These are phyloP conservation scores for Ceratocystis diversiconidia DNA, from an alignment of 2,329 filamentous ascomycete genomes.

Conservation along the genomic window DNA sequence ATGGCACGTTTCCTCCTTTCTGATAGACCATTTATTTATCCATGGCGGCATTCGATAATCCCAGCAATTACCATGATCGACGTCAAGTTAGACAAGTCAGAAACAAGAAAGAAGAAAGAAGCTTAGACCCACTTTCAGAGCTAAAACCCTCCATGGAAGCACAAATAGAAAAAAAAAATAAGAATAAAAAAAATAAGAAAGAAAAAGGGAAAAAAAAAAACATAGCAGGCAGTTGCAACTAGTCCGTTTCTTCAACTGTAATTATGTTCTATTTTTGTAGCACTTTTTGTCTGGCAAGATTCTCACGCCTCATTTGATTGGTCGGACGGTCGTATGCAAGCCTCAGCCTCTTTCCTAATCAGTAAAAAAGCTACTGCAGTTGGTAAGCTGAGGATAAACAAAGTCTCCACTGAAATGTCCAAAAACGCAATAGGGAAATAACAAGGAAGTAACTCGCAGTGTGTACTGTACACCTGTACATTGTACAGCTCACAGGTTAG, in stretches of 20 bases:
- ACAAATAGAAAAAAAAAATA: background rate
- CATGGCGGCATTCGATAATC: background rate
- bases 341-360: constrained; percentile 15
- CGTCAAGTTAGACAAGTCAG: background rate
- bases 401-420: background rate
- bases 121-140: background rate
- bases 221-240: background rate
- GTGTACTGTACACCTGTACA: background rate
- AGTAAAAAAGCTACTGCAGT: background rate
- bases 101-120: constrained; percentile 2
- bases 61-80: background rate
- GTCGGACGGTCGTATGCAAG: constrained; percentile 2
- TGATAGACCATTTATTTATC: background rate
- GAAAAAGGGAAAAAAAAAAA: background rate
- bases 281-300: background rate
- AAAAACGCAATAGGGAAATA: background rate
- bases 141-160: too few species aligned
- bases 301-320: background rate
- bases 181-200: background rate
- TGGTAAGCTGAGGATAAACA: constrained; percentile 9
- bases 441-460: background rate
- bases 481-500: background rate
- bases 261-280: background rate
- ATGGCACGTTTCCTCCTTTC: background rate
- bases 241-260: background rate